Conservation (phyloP, 2,329 filamentous ascomycete genomes). For the Epichloe scottii region DNA sequence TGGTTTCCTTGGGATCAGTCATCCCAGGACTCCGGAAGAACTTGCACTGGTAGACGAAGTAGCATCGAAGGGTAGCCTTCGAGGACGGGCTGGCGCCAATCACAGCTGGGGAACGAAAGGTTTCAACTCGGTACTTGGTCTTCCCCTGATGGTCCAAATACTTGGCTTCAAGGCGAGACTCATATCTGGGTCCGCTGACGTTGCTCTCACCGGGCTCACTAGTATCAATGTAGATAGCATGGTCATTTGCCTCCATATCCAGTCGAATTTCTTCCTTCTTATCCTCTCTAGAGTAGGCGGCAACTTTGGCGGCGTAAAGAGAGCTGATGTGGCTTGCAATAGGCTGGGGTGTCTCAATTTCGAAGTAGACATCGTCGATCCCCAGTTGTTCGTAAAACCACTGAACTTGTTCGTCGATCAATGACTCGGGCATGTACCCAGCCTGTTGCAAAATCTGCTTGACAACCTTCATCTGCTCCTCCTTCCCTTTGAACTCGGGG, state of each 20-base stretch:
- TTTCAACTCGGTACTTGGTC: conserved; percentile 83
- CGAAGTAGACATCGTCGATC: conserved; percentile 97
- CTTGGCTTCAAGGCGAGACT: conserved; percentile 87
- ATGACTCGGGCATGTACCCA: conserved; percentile 74
- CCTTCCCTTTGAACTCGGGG: conserved; percentile 85
- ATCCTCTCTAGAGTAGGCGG: conserved; percentile 83
- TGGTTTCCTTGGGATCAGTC: conserved; percentile 66
- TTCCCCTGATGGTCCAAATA: conserved; percentile 74
- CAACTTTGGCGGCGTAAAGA: conserved; percentile 92
- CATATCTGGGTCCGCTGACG: conserved; percentile 74
- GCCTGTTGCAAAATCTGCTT: conserved; percentile 67
- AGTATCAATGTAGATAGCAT: conserved; percentile 97
- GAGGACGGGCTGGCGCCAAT: conserved; percentile 55
- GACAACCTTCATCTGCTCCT: conserved; percentile 80
- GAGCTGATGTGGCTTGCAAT: conserved; percentile 93
- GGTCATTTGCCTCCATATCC: conserved; percentile 88
- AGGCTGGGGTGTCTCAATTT: conserved; percentile 72
- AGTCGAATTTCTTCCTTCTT: conserved; percentile 88
- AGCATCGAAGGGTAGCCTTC: conserved; percentile 82
- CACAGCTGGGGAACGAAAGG: conserved; percentile 80
- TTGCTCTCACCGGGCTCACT: conserved; percentile 75
- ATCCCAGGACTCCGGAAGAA: conserved; percentile 65
- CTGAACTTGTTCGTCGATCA: conserved; percentile 72
- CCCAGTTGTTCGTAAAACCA: conserved; percentile 99
- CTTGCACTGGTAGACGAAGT: conserved; percentile 96